Evolutionary conservation across 768 basidiomycete species (phyloP).

Genomic region (Psilocybe cubensis): DNA sequence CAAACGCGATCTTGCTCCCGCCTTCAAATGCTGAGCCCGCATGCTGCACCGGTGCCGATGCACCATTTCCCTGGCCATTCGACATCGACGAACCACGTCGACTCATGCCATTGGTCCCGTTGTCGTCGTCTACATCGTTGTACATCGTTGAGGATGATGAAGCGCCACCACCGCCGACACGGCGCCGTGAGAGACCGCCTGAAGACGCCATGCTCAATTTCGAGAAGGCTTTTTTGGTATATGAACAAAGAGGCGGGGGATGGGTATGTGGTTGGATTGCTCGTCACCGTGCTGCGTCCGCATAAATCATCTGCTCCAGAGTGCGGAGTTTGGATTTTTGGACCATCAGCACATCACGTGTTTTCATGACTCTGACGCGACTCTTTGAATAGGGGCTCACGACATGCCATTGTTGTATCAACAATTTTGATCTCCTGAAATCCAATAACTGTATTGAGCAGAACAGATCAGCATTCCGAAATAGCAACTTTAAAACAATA

Average conservation of each 20-base stretch:
- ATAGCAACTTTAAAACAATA: no score
- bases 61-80: no score
- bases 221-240: slow-evolving; percentile 6
- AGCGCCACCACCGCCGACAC: slow-evolving; percentile 46
- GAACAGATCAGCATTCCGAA: no score
- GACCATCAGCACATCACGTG: no score
- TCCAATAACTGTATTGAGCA: no score
- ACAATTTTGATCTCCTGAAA: no score
- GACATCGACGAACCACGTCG: slow-evolving; percentile 16
- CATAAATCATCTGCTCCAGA: neutral
- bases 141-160: slow-evolving; percentile 29
- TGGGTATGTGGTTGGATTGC: no score
- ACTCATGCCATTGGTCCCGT: slow-evolving; percentile 21
- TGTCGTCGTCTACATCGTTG: slow-evolving; percentile 38
- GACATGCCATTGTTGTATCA: no score
- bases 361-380: no score
- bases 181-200: slow-evolving; percentile 56
- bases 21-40: slow-evolving; percentile 87
- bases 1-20: slow-evolving; percentile 88
- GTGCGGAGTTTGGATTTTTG: neutral
- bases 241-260: neutral
- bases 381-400: no score
- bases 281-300: neutral
- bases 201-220: slow-evolving; percentile 46
- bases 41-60: slow-evolving; percentile 41